Percentiles rank a stretch among this genome's conserved stretches.
Evolutionary conservation across 2,329 filamentous ascomycete species (phyloP).

Genomic region (Pyrenophora graminea): DNA sequence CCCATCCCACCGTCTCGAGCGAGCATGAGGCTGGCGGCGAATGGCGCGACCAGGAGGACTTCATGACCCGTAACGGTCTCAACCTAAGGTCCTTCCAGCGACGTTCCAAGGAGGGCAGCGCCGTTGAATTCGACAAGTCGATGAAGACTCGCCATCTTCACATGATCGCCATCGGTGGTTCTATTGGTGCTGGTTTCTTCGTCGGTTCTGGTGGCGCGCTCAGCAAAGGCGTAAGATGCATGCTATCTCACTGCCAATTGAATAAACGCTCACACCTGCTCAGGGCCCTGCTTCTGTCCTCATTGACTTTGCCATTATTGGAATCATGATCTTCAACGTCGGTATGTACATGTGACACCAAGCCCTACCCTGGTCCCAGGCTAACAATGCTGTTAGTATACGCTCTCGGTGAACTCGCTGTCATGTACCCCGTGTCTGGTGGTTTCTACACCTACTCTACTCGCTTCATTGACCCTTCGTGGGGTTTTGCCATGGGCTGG

Average conservation of each 20-base stretch:
- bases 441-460: constrained; percentile 57
- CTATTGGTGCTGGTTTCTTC: constrained; percentile 67
- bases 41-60: constrained; percentile 40
- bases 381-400: constrained; percentile 56
- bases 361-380: neutral
- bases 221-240: constrained; percentile 53
- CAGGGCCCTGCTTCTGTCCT: constrained; percentile 40
- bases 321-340: constrained; percentile 48
- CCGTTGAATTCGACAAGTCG: constrained; percentile 43
- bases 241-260: neutral
- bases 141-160: constrained; percentile 64
- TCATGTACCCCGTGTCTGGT: constrained; percentile 62
- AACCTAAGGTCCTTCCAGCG: constrained; percentile 43
- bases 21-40: constrained; percentile 19
- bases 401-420: constrained; percentile 58
- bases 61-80: constrained; percentile 44
- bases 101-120: constrained; percentile 28
- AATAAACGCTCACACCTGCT: constrained; percentile 6
- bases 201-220: constrained; percentile 63
- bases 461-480: constrained; percentile 55
- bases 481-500: constrained; percentile 46
- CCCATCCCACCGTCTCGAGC: constrained; percentile 21
- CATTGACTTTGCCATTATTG: constrained; percentile 49
- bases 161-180: constrained; percentile 67
- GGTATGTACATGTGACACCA: constrained; percentile 26